Percentiles rank a stretch among this genome's conserved stretches.
Evolutionary conservation across 75 land plant genomes (phyloP).

Genomic region (Ceratopteris richardii): DNA sequence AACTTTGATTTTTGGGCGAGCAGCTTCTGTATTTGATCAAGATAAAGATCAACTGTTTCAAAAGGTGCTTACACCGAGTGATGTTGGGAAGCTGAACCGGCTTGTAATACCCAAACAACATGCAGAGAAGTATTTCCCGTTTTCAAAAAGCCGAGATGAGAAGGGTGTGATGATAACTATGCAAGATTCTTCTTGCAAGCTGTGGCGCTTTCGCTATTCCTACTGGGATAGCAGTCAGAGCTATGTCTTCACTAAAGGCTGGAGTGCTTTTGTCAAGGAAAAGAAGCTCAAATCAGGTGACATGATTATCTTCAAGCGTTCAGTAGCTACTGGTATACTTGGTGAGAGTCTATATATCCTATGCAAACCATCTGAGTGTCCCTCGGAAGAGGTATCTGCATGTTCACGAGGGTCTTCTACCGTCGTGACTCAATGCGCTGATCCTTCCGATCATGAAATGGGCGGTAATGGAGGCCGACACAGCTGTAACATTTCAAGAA

Average conservation of each 20-base stretch:
- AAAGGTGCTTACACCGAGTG: slow-evolving; percentile 86
- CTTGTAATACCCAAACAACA: slow-evolving; percentile 90
- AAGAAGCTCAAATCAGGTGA: slow-evolving; percentile 72
- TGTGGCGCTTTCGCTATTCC: slow-evolving; percentile 77
- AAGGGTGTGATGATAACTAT: slow-evolving; percentile 69
- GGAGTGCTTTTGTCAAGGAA: slow-evolving; percentile 87
- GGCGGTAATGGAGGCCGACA: no score
- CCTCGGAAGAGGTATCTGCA: no score
- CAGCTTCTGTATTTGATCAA: slow-evolving; percentile 14
- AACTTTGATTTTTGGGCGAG: not conserved
- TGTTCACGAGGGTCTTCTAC: no score
- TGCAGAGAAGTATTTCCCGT: slow-evolving; percentile 79
- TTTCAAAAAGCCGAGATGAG: slow-evolving; percentile 25
- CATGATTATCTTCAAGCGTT: slow-evolving; percentile 47
- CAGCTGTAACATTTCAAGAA: no score
- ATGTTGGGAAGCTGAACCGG: slow-evolving; percentile 83
- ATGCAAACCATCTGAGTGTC: no score
- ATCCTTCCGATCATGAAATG: no score
- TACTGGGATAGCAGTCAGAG: slow-evolving; percentile 93
- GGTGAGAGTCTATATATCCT: no score
- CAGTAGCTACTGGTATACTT: no score
- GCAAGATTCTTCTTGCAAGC: slow-evolving; percentile 55
- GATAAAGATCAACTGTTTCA: slow-evolving; percentile 81
- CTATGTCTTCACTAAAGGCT: slow-evolving; percentile 83
- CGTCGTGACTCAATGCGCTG: no score